Percentiles rank a stretch among this genome's conserved stretches.
Evolutionary conservation across 345 rosid species (phyloP).

Genomic region (Arabidopsis thaliana): DNA sequence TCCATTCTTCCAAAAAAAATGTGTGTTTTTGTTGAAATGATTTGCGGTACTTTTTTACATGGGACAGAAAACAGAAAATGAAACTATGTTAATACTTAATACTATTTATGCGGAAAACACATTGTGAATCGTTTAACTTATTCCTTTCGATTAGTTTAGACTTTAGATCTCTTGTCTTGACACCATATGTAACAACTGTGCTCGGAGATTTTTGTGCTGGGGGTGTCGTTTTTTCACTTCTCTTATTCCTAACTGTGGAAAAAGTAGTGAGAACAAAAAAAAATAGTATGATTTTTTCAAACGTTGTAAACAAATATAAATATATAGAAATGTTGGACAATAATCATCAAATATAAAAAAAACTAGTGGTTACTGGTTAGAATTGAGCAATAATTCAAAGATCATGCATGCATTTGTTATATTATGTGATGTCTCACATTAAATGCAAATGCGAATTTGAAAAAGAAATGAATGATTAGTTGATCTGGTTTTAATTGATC

Average conservation of each 20-base stretch:
- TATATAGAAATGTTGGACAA: not conserved
- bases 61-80: not conserved
- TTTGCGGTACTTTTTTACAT: not conserved
- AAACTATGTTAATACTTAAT: not conserved
- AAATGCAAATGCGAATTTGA: not conserved
- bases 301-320: not conserved
- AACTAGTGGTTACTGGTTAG: constrained; percentile 7
- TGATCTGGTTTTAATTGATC: constrained; percentile 19
- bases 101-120: not conserved
- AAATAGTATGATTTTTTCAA: not conserved
- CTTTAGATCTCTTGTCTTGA: not conserved
- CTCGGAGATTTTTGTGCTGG: not conserved
- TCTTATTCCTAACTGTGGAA: not conserved
- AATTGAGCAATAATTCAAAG: constrained; percentile 21
- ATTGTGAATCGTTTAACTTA: not conserved
- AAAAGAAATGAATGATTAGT: constrained; percentile 14
- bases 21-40: not conserved
- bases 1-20: not conserved
- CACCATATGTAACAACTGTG: constrained; percentile 9
- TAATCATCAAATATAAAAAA: constrained; percentile 4
- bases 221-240: not conserved
- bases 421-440: constrained; percentile 8
- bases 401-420: constrained; percentile 25
- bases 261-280: not conserved
- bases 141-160: not conserved